A percentile compares a stretch with the other conserved stretches of the same genome.
Conservation (phyloP, 306 rosid genomes). For the Lathyrus sativus region DNA sequence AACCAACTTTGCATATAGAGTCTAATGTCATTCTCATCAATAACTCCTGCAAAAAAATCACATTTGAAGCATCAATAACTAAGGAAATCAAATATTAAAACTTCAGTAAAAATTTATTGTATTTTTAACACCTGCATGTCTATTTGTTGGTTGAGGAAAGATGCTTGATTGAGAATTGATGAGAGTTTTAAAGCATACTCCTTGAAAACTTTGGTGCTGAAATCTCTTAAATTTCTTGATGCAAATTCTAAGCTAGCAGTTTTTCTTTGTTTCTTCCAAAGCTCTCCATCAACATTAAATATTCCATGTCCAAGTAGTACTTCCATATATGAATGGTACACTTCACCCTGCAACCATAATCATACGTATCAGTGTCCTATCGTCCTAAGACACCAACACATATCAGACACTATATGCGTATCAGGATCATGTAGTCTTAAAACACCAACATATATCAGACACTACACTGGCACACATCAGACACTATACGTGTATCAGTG, state of each 20-base stretch:
- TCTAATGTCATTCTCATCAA: constrained; percentile 96
- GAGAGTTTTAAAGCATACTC: constrained; percentile 71
- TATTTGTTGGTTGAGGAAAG: constrained; percentile 57
- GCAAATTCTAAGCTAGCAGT: constrained; percentile 95
- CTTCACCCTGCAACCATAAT: constrained; percentile 65
- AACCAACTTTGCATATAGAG: constrained; percentile 91
- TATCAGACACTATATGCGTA: no score
- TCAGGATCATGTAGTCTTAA: no score
- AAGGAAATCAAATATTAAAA: constrained; percentile 2
- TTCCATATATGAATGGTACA: constrained; percentile 88
- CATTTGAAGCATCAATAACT: constrained; percentile 11
- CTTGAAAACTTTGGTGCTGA: constrained; percentile 76
- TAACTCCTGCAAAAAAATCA: constrained; percentile 57
- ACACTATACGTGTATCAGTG: no score
- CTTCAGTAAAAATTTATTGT: not conserved
- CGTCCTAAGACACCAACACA: no score
- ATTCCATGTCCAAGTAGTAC: constrained; percentile 95
- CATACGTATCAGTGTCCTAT: not conserved
- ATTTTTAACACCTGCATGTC: constrained; percentile 77
- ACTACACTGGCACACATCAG: no score
- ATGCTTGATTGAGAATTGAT: constrained; percentile 55
- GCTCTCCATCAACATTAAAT: constrained; percentile 85
- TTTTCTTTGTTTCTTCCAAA: constrained; percentile 89
- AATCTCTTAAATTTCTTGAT: constrained; percentile 86
- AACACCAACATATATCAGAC: not conserved